Evolutionary conservation across 164 flowering plant genomes (phyloP).

Genomic region (Umbellularia californica): DNA sequence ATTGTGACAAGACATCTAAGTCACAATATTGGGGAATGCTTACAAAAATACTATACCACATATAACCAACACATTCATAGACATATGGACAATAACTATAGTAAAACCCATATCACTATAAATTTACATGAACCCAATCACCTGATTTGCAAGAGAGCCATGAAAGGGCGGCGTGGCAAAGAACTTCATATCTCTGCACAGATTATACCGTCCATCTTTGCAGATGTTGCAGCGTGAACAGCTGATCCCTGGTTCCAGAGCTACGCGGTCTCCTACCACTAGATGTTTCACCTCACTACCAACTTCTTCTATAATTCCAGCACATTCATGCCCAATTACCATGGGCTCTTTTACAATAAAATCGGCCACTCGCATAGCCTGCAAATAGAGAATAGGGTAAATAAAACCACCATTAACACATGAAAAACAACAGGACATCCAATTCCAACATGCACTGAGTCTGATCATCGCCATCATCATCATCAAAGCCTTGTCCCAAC

Average conservation of each 20-base stretch:
- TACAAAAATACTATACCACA: too few relatives aligned
- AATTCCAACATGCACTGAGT: not conserved
- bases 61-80: too few relatives aligned
- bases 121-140: constrained; percentile 5
- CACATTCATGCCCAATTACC: constrained; percentile 99
- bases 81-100: not conserved
- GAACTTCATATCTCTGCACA: constrained; percentile 94
- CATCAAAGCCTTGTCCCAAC: too few relatives aligned
- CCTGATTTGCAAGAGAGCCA: constrained; percentile 92
- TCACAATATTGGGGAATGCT: too few relatives aligned
- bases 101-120: not conserved
- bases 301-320: constrained; percentile 83
- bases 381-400: constrained; percentile 11
- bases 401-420: not conserved
- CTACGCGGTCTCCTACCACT: constrained; percentile 79
- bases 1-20: too few relatives aligned
- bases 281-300: constrained; percentile 69
- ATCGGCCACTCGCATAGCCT: constrained; percentile 64
- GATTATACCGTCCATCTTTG: constrained; percentile 80
- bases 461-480: too few relatives aligned
- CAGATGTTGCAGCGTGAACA: constrained; percentile 61
- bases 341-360: constrained; percentile 82
- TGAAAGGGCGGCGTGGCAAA: constrained; percentile 89
- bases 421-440: not conserved
- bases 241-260: constrained; percentile 93